Evolutionary conservation across 176 grass and related monocot genomes (phyloP).

Genomic region (Cenchrus fungigraminus): DNA sequence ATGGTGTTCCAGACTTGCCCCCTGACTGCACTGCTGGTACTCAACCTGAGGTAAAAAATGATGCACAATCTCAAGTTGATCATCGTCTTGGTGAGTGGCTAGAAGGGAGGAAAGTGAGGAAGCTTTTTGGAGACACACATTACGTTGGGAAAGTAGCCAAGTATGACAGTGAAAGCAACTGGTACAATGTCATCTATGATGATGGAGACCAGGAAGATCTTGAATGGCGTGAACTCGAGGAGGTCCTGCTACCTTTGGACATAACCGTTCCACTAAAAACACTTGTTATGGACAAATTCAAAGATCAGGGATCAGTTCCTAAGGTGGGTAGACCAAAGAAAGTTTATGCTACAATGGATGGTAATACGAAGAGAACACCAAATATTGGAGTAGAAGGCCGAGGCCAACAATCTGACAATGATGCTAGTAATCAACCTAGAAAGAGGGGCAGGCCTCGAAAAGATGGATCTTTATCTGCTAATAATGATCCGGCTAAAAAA

Average conservation of each 20-base stretch:
- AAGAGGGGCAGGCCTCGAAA: conserved; percentile 62
- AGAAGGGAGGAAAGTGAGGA: conserved; percentile 78
- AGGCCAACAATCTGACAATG: conserved; percentile 33
- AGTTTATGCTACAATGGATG: conserved; percentile 32
- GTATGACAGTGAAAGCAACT: conserved; percentile 83
- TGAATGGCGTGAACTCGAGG: conserved; percentile 88
- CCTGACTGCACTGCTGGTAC: conserved; percentile 33
- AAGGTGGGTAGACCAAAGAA: conserved; percentile 54
- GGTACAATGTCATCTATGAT: conserved; percentile 84
- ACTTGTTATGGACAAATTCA: conserved; percentile 66
- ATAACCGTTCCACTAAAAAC: conserved; percentile 84
- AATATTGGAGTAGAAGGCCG: background rate
- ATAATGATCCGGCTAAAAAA: conserved; percentile 40
- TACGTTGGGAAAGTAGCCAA: conserved; percentile 68
- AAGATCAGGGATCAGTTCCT: conserved; percentile 36
- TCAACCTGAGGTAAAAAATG: conserved; percentile 31
- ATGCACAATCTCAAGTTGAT: conserved; percentile 52
- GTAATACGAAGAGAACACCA: too few species aligned
- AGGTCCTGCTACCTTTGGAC: conserved; percentile 72
- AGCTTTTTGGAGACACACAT: conserved; percentile 69
- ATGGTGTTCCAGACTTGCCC: conserved; percentile 63
- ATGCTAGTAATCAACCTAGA: conserved; percentile 47
- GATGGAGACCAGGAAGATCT: conserved; percentile 96
- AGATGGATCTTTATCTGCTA: background rate
- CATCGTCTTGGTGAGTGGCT: conserved; percentile 82